These are phyloP conservation scores for Phaffia tasmanica DNA, from an alignment of 768 basidiomycete species.

Conservation along the genomic window DNA sequence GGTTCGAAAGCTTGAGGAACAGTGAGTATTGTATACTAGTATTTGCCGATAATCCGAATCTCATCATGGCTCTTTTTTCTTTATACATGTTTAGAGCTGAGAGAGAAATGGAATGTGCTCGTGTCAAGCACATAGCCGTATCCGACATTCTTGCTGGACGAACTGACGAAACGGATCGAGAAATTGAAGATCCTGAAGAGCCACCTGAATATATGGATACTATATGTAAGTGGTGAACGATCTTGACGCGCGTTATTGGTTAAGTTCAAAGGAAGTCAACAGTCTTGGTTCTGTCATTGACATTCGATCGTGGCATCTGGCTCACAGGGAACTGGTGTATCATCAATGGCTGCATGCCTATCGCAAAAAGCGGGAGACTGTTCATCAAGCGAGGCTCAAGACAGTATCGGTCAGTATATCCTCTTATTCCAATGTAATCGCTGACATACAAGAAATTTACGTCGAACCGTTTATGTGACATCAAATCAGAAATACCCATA, in stretches of 20 bases:
- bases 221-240: background rate
- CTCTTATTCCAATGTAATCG: background rate
- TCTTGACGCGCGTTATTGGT: slow-evolving; percentile 24
- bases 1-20: background rate
- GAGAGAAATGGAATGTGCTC: slow-evolving; percentile 19
- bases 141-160: slow-evolving; percentile 11
- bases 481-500: slow-evolving; percentile 50
- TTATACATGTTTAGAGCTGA: slow-evolving; percentile 1
- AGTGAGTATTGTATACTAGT: too few relatives aligned
- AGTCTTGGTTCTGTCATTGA: slow-evolving; percentile 16
- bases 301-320: slow-evolving; percentile 42
- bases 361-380: slow-evolving; percentile 60
- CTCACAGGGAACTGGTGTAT: slow-evolving; percentile 80
- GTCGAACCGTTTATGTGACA: background rate
- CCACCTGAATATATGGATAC: slow-evolving; percentile 40
- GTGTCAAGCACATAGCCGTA: slow-evolving; percentile 4
- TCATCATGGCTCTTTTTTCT: background rate
- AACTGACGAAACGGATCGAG: background rate
- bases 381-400: slow-evolving; percentile 60
- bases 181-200: slow-evolving; percentile 46
- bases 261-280: slow-evolving; percentile 33
- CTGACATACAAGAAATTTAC: too few relatives aligned
- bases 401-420: slow-evolving; percentile 58
- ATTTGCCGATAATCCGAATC: background rate
- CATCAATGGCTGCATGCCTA: slow-evolving; percentile 63